Evolutionary conservation across 1,284 basidiomycete genomes (phyloP), one percentile per base, ranked within the genome.

Genomic region (Melampsora abietis-canadensis): DNA sequence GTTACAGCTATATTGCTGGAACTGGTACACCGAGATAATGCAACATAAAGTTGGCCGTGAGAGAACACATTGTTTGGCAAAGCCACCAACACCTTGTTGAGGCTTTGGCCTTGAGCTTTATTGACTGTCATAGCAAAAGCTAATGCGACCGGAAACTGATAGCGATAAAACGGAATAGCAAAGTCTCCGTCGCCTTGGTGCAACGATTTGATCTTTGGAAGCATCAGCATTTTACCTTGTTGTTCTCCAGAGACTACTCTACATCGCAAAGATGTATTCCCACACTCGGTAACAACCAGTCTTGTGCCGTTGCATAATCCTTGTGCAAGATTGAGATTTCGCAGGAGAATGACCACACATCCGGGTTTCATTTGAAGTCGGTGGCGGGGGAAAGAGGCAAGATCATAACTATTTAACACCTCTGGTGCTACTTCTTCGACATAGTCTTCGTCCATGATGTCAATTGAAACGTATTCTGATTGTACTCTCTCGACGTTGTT

Each of bases 51-150:
- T 51, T 66, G 65, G 1, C 65, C 65, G 27, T 66, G 65, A 7
- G 27, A 31, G 27, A 66, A 66, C 4, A 51, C 65, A 3, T 46
- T 46, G 19, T 47, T 31, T 4, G 65, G 40, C 0, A 66, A 7
- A n/a, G 47, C 47, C 14, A 54, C 21, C 1, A 31, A 27, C 0
- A 66, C 65, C 15, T 19, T 51, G 24, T 51, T 27, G 7, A 66
- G 24, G 3, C 46, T 46, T 51, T 66, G 65, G 0, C 65, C 65
- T n/a, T 66, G 65, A 8, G 65, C n/a, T 19, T 66, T 66, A 8
- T 66, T 66, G 0, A 66, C 48, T 24, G 64, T 66, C 44, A 66
- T 47, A 0, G 64, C 64, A 66, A 66, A 66, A 14, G 65, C 65
- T 15, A 19, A 24, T n/a, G 27, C 3, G 10, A 66, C 24, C 4